Conservation (phyloP, 495 filamentous ascomycete species). For the Aspergillus bertholletiae region DNA sequence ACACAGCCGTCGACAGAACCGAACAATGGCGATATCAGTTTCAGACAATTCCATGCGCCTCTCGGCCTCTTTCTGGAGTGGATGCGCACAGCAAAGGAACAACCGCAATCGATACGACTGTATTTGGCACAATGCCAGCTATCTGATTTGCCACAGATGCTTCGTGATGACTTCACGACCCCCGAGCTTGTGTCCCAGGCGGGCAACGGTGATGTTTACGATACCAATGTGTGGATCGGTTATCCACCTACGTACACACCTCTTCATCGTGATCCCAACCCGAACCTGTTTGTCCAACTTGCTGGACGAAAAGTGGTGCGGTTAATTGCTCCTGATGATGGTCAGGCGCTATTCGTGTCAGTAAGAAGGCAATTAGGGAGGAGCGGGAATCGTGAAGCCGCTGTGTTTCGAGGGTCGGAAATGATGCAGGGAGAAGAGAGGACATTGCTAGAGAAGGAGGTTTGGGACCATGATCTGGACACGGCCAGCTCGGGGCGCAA, state of each 20-base stretch:
- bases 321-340: slow-evolving; percentile 60
- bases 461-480: slow-evolving; percentile 58
- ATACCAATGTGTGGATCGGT: slow-evolving; percentile 84
- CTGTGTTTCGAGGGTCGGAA: slow-evolving; percentile 71
- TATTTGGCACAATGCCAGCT: slow-evolving; percentile 86
- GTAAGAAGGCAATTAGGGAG: slow-evolving; percentile 49
- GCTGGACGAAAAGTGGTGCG: slow-evolving; percentile 69
- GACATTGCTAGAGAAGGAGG: slow-evolving; percentile 56
- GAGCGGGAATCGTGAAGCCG: slow-evolving; percentile 35
- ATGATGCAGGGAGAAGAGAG: slow-evolving; percentile 86
- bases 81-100: slow-evolving; percentile 32
- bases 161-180: slow-evolving; percentile 64
- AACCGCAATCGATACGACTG: slow-evolving; percentile 40
- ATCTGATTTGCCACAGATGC: slow-evolving; percentile 53
- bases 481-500: slow-evolving; percentile 17
- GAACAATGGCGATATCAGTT: slow-evolving; percentile 21
- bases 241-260: slow-evolving; percentile 82
- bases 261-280: slow-evolving; percentile 88
- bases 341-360: slow-evolving; percentile 54
- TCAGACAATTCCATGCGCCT: slow-evolving; percentile 55
- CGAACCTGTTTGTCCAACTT: slow-evolving; percentile 87
- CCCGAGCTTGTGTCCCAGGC: slow-evolving; percentile 59
- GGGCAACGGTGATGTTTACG: slow-evolving; percentile 76
- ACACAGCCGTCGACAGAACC: slow-evolving; percentile 23
- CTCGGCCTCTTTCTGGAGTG: slow-evolving; percentile 56